A percentile compares a stretch with the other conserved stretches of the same genome.
Conservation (phyloP, 352 stramenopile species). For the Phytophthora meadii region DNA sequence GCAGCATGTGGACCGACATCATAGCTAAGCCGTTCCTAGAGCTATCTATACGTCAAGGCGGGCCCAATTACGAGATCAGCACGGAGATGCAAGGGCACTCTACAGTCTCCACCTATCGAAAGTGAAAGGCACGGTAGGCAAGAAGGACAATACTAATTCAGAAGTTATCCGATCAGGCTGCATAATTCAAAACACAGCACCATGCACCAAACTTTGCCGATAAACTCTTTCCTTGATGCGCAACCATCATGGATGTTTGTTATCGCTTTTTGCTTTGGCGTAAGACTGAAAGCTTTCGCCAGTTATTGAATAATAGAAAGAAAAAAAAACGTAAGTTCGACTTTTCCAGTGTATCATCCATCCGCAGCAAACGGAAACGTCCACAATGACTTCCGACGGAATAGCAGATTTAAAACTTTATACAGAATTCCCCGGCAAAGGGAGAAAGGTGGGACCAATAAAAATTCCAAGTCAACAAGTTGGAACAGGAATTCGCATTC, state of each 20-base stretch:
- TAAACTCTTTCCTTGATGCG: slow-evolving; percentile 81
- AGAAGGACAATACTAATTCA: not conserved
- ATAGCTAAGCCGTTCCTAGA: too few relatives aligned
- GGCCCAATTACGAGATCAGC: slow-evolving; percentile 66
- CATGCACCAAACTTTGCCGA: slow-evolving; percentile 78
- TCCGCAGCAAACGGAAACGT: slow-evolving; percentile 84
- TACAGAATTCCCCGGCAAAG: too few relatives aligned
- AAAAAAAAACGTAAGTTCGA: not conserved
- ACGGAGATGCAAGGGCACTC: slow-evolving; percentile 75
- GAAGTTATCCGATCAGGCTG: not conserved
- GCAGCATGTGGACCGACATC: too few relatives aligned
- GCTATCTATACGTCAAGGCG: slow-evolving; percentile 70
- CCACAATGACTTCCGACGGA: slow-evolving; percentile 76
- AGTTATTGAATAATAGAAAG: slow-evolving; percentile 41
- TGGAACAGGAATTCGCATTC: too few relatives aligned
- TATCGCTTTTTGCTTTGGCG: slow-evolving; percentile 60
- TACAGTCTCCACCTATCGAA: slow-evolving; percentile 81
- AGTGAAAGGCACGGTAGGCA: slow-evolving; percentile 59
- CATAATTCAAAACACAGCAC: not conserved
- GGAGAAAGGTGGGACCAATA: too few relatives aligned
- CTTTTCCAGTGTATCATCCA: slow-evolving; percentile 56
- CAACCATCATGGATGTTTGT: slow-evolving; percentile 66
- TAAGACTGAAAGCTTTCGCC: slow-evolving; percentile 75
- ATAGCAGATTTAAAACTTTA: slow-evolving; percentile 72
- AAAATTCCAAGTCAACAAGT: too few relatives aligned